A percentile compares a stretch with the other conserved stretches of the same genome.
Conservation (phyloP, 2,329 filamentous ascomycete species). For the Mycosphaerella arachidis region DNA sequence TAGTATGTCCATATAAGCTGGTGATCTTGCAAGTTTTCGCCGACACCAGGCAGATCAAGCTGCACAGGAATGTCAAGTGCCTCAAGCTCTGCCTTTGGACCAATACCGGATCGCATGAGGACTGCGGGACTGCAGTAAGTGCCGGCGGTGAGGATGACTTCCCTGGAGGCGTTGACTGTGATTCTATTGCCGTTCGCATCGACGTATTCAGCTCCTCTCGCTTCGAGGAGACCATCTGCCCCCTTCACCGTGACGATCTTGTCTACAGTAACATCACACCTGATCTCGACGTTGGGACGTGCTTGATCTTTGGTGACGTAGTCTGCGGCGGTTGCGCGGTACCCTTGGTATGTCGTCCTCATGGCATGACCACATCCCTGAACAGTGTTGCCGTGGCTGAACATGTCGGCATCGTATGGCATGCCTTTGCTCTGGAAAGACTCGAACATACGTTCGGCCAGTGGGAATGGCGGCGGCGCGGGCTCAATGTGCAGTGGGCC, state of each 20-base stretch:
- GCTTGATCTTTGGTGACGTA: conserved; percentile 43
- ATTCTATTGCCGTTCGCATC: conserved; percentile 39
- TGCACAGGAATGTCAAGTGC: conserved; percentile 43
- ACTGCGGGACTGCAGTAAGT: conserved; percentile 51
- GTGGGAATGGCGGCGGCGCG: conserved; percentile 43
- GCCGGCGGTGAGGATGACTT: conserved; percentile 40
- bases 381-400: conserved; percentile 41
- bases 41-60: conserved; percentile 50
- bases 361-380: conserved; percentile 55
- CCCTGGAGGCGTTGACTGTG: conserved; percentile 27
- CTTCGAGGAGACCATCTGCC: conserved; percentile 45
- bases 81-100: conserved; percentile 39
- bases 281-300: conserved; percentile 45
- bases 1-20: conserved; percentile 55
- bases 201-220: conserved; percentile 41
- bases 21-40: conserved; percentile 39
- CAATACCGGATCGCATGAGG: conserved; percentile 53
- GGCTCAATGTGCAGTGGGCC: conserved; percentile 28
- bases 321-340: conserved; percentile 52
- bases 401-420: conserved; percentile 28
- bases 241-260: conserved; percentile 59
- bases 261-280: conserved; percentile 46
- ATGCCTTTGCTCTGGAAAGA: conserved; percentile 26
- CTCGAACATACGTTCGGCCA: conserved; percentile 24
- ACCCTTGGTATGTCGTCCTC: conserved; percentile 50